Evolutionary conservation across 2,329 filamentous ascomycete species (phyloP).

Genomic region (Penicillium sp.): DNA sequence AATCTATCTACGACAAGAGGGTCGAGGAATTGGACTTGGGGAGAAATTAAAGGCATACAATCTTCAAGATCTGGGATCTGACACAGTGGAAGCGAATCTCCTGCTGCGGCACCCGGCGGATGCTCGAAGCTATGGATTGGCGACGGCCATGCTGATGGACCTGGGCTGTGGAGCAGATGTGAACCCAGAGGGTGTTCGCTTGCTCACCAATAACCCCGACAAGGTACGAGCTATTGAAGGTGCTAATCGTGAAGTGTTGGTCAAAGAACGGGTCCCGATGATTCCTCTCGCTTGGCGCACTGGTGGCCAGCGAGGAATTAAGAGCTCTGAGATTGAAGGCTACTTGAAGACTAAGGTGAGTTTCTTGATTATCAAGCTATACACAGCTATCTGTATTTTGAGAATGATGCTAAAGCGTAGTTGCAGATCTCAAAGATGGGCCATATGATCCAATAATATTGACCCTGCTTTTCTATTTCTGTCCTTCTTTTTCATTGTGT

Average conservation of each 20-base stretch:
- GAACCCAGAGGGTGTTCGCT: constrained; percentile 65
- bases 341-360: constrained; percentile 93
- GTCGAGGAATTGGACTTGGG: constrained; percentile 88
- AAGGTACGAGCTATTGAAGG: constrained; percentile 95
- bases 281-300: constrained; percentile 89
- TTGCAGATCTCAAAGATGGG: constrained; percentile 83
- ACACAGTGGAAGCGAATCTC: constrained; percentile 95
- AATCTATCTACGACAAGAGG: constrained; percentile 93
- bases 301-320: constrained; percentile 76
- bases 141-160: constrained; percentile 90
- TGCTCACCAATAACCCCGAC: constrained; percentile 96
- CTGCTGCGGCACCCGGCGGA: constrained; percentile 90
- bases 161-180: constrained; percentile 70
- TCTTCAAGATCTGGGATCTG: constrained; percentile 92
- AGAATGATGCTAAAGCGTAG: background rate
- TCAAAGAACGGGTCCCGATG: constrained; percentile 92
- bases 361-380: constrained; percentile 12
- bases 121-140: constrained; percentile 92
- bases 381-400: background rate
- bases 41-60: constrained; percentile 99
- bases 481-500: constrained; percentile 3
- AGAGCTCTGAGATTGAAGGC: constrained; percentile 85
- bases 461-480: background rate
- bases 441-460: constrained; percentile 64
- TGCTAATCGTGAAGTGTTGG: constrained; percentile 81